Conservation (phyloP, 164 flowering plant genomes). For the Vitis rupestris region DNA sequence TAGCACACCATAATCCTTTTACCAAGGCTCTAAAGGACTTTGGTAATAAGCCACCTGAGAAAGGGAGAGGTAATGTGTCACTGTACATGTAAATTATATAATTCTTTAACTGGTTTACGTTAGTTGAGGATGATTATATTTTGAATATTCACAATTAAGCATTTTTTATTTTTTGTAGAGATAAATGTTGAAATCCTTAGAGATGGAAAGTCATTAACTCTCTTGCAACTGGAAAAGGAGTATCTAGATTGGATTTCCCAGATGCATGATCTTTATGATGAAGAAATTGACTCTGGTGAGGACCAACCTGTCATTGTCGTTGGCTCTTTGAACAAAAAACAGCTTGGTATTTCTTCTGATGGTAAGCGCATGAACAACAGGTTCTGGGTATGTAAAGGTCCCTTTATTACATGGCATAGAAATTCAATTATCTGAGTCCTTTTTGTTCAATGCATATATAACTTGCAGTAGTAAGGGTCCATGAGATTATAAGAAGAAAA, state of each 20-base stretch:
- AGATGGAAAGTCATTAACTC: conserved; percentile 31
- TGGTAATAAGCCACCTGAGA: conserved; percentile 39
- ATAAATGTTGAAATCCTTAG: conserved; percentile 28
- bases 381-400: too few relatives aligned
- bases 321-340: conserved; percentile 36
- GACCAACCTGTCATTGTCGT: conserved; percentile 49
- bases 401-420: too few relatives aligned
- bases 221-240: conserved; percentile 42
- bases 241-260: conserved; percentile 56
- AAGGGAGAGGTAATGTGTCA: conserved; percentile 35
- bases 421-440: too few relatives aligned
- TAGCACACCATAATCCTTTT: conserved; percentile 61
- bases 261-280: conserved; percentile 61
- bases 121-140: neutral
- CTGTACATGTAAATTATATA: neutral
- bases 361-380: conserved; percentile 27
- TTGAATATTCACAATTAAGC: neutral
- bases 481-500: conserved; percentile 44
- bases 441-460: neutral
- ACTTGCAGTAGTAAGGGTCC: conserved; percentile 63
- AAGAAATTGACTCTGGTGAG: conserved; percentile 47
- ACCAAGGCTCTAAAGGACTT: conserved; percentile 61
- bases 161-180: conserved; percentile 26
- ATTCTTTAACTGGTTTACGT: neutral
- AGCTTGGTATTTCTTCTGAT: conserved; percentile 46